These are phyloP conservation scores for Rhazya stricta DNA, from an alignment of 257 asterid genomes.

Conservation along the genomic window DNA sequence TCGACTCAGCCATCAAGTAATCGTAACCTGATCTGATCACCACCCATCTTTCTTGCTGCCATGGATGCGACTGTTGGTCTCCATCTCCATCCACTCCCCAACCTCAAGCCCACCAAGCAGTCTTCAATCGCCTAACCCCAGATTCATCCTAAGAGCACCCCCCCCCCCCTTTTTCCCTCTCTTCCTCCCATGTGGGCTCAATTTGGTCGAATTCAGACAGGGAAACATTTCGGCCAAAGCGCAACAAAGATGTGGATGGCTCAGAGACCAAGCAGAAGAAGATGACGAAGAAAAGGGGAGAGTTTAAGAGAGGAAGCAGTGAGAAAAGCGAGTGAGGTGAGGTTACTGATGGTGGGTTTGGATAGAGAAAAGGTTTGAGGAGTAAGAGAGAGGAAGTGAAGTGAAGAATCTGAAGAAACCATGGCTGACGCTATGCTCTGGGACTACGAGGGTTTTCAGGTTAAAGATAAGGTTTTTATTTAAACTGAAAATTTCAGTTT, in stretches of 20 bases:
- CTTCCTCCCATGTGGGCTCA: conserved; percentile 31
- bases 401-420: conserved; percentile 54
- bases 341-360: conserved; percentile 18
- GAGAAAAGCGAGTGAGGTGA: conserved; percentile 31
- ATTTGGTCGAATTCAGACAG: conserved; percentile 42
- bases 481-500: too few relatives aligned
- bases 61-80: too few relatives aligned
- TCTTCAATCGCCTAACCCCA: too few relatives aligned
- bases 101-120: too few relatives aligned
- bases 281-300: conserved; percentile 25
- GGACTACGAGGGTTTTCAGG: not conserved
- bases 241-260: conserved; percentile 16
- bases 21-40: too few relatives aligned
- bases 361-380: conserved; percentile 46
- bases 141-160: too few relatives aligned
- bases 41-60: too few relatives aligned
- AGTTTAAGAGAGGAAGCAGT: conserved; percentile 37
- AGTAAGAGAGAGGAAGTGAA: conserved; percentile 46
- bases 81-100: too few relatives aligned
- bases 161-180: too few relatives aligned
- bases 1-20: too few relatives aligned
- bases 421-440: conserved; percentile 20
- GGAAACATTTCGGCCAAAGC: conserved; percentile 42
- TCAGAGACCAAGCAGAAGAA: not conserved
- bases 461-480: conserved; percentile 17